These are phyloP conservation scores for Jatropha curcas DNA, from an alignment of 345 rosid genomes.

Conservation along the genomic window DNA sequence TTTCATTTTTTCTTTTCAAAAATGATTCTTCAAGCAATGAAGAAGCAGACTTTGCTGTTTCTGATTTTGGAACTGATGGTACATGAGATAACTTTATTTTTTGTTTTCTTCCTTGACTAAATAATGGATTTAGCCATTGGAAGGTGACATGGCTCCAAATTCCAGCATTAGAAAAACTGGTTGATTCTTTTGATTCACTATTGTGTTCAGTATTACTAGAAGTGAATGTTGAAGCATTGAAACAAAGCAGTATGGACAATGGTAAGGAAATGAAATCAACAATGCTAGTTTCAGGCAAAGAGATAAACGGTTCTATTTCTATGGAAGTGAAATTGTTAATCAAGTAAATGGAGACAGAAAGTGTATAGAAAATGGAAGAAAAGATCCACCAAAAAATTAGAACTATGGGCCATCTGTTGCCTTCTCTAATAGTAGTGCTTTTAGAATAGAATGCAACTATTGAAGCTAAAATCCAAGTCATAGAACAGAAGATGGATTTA, in stretches of 20 bases:
- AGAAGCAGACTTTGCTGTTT: constrained; percentile 53
- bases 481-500: constrained; percentile 20
- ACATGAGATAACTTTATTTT: constrained; percentile 51
- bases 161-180: constrained; percentile 37
- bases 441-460: constrained; percentile 28
- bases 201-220: constrained; percentile 7
- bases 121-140: constrained; percentile 60
- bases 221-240: constrained; percentile 21
- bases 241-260: constrained; percentile 37
- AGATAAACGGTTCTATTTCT: constrained; percentile 21
- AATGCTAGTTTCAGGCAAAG: constrained; percentile 27
- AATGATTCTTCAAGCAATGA: constrained; percentile 50
- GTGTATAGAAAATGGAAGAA: constrained; percentile 28
- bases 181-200: constrained; percentile 11
- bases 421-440: constrained; percentile 16
- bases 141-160: constrained; percentile 52
- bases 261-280: constrained; percentile 49
- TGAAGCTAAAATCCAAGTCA: constrained; percentile 48
- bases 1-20: constrained; percentile 34
- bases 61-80: constrained; percentile 56
- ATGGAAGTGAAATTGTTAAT: constrained; percentile 24
- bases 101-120: constrained; percentile 38
- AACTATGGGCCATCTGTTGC: constrained; percentile 45
- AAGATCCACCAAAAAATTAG: constrained; percentile 57
- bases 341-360: constrained; percentile 31